Evolutionary conservation across 1,284 basidiomycete species (phyloP), one percentile per base, ranked within the genome.

Genomic region (Phellopilus nigrolimitatus): DNA sequence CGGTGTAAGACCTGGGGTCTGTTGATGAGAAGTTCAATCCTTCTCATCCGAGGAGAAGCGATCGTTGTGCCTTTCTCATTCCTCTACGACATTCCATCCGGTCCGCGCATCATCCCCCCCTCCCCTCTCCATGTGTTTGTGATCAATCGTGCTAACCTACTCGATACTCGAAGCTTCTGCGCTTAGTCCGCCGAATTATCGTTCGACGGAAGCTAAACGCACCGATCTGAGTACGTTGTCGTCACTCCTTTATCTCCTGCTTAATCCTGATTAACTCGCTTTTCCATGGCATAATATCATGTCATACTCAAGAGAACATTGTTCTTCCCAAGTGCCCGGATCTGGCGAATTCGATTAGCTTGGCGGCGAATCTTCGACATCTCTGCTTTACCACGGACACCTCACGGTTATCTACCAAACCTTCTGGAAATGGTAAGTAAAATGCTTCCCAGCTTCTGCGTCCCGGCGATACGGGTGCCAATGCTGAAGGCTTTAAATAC

Each of bases 401-500:
- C 47, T 27, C 44, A 22, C 37, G 12, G 22, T 25, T 51, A 38
- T 41, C 30, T 30, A 52, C 25, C n/a, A n/a, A n/a, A 38, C 34
- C 30, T 30, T 47, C 25, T 40, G 38, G 31, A 43, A 24, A 24
- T 21, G 41, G 41, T 30, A 15, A 39, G 22, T 31, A n/a, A n/a
- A 27, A 13, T 43, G 38, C 27, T 51, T 49, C 28, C 15, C 8
- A 27, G 34, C 40, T 44, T 51, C 41, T 28, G 25, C 15, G n/a
- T n/a, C n/a, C n/a, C n/a, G 13, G 34, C 2, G 12, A 10, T 10
- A 27, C 37, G 41, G 22, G 41, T 24, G 41, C 31, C 41, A 24
- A 28, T 4, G 9, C 12, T 47, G 37, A 36, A 47, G 39, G 13
- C 42, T 52, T 38, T 41, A 52, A 52, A 52, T 47, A 52, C 44